Evolutionary conservation across 306 rosid genomes (phyloP).

Genomic region (Oemleria cerasiformis): DNA sequence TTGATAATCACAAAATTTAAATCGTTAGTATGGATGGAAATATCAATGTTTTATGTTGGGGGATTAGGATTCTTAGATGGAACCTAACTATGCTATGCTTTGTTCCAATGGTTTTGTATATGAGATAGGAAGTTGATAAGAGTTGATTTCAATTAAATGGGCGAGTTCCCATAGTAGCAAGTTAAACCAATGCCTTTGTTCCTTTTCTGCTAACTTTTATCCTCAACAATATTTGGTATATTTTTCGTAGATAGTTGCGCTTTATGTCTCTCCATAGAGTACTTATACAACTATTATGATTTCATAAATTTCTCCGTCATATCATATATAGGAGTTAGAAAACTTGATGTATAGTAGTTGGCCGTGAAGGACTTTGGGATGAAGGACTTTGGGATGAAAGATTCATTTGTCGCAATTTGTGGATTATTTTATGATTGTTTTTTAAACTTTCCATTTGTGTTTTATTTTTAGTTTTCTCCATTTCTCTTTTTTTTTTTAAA

Average conservation of each 20-base stretch:
- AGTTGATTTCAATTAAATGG: not conserved
- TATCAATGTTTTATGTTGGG: not conserved
- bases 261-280: not conserved
- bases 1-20: not conserved
- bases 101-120: not conserved
- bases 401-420: too few relatives aligned
- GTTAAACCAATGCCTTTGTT: not conserved
- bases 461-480: too few relatives aligned
- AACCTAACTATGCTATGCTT: slow-evolving; percentile 11
- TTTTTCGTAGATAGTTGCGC: not conserved
- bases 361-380: not conserved
- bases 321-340: not conserved
- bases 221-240: not conserved
- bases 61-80: not conserved
- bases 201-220: not conserved
- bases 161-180: not conserved
- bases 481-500: not conserved
- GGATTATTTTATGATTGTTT: too few relatives aligned
- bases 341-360: not conserved
- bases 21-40: not conserved
- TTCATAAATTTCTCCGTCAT: not conserved
- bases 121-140: not conserved
- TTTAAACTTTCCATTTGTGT: too few relatives aligned
- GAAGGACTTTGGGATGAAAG: not conserved
- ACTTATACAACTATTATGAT: not conserved